phyloP scores from a whole-genome alignment of 2,329 filamentous ascomycete species.

The Botryotinia narcissicola region DNA sequence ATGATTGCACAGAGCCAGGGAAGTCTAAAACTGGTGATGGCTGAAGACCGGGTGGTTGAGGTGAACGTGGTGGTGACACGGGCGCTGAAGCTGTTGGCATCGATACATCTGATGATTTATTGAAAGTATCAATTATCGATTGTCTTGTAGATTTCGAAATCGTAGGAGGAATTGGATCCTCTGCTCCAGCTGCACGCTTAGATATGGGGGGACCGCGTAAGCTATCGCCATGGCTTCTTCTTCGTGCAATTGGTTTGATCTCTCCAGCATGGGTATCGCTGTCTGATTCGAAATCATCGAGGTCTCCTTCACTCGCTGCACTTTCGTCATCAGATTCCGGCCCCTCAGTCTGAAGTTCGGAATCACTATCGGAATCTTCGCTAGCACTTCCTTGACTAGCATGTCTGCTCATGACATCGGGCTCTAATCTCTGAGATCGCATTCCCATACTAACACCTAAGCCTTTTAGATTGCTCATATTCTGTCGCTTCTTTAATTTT shows the following conservation, averaged over 20 bases:
- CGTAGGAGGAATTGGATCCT: slow-evolving; percentile 32
- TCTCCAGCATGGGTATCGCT: slow-evolving; percentile 26
- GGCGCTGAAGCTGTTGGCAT: slow-evolving; percentile 4
- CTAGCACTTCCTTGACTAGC: slow-evolving; percentile 47
- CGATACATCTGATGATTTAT: not conserved
- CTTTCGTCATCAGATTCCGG: slow-evolving; percentile 39
- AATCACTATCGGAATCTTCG: slow-evolving; percentile 42
- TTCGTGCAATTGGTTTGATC: slow-evolving; percentile 31
- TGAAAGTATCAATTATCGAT: slow-evolving; percentile 4
- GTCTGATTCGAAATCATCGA: slow-evolving; percentile 40
- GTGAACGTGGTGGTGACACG: slow-evolving; percentile 13
- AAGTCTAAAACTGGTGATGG: slow-evolving; percentile 25
- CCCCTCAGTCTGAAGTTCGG: slow-evolving; percentile 41
- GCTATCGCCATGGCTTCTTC: slow-evolving; percentile 45
- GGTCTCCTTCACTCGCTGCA: slow-evolving; percentile 45
- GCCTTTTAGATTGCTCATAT: slow-evolving; percentile 41
- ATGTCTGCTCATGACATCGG: slow-evolving; percentile 33
- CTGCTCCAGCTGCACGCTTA: slow-evolving; percentile 37
- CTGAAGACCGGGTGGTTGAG: slow-evolving; percentile 20
- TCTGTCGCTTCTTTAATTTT: slow-evolving; percentile 48
- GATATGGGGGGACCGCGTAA: slow-evolving; percentile 37
- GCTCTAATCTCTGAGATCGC: slow-evolving; percentile 67
- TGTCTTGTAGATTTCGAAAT: slow-evolving; percentile 23
- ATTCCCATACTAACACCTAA: slow-evolving; percentile 70
- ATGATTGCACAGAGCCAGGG: slow-evolving; percentile 37